These are phyloP conservation scores for Diaporthe caulivora DNA, from an alignment of 2,329 filamentous ascomycete species.

Conservation along the genomic window DNA sequence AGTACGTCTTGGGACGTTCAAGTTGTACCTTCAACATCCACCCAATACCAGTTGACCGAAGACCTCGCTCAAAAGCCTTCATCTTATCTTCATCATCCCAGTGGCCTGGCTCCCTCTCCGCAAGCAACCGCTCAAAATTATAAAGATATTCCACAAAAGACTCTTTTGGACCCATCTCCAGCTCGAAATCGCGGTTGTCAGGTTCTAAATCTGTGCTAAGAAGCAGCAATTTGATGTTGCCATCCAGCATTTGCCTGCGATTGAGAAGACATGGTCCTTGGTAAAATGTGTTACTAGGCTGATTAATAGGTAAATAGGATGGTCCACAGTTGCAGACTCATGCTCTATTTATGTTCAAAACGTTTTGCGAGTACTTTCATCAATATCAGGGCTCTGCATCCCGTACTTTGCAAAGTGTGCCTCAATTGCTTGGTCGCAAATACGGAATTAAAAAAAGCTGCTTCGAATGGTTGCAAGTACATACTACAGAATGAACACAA, in stretches of 20 bases:
- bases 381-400: background rate
- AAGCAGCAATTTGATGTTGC: background rate
- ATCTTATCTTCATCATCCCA: background rate
- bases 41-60: no score
- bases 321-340: background rate
- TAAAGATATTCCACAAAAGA: background rate
- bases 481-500: background rate
- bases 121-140: background rate
- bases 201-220: background rate
- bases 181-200: background rate
- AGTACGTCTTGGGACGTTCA: background rate
- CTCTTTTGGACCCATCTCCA: background rate
- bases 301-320: background rate
- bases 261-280: background rate
- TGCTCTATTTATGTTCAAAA: no score
- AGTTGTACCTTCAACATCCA: background rate
- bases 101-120: background rate
- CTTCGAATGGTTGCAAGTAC: background rate
- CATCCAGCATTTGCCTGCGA: background rate
- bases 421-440: no score
- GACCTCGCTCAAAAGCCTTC: background rate
- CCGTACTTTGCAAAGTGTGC: background rate
- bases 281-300: background rate
- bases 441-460: no score
- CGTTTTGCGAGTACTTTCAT: background rate